phyloP scores from a whole-genome alignment of 1,139 yeast species.

The Meyerozyma elateridarum region DNA sequence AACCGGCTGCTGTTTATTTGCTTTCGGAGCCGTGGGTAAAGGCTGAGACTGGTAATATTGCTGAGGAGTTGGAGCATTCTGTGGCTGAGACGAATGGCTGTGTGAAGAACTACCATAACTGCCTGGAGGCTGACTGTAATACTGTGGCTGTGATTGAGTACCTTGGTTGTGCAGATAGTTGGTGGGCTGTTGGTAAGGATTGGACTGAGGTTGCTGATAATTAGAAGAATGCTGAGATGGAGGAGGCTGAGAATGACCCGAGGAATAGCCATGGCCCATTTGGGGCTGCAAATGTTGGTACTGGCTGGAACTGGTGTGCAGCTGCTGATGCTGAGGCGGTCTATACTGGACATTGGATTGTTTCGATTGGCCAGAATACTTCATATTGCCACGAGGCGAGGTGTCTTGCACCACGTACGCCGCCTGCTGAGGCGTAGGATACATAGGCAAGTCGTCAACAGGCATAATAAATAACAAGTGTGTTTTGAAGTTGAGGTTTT shows the following conservation, averaged over 20 bases:
- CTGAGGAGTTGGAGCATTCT: conserved; percentile 12
- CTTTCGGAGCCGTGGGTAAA: conserved; percentile 3
- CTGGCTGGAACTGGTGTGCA: conserved; percentile 12
- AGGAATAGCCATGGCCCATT: conserved; percentile 5
- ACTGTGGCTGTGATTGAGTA: conserved; percentile 12
- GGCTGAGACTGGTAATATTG: conserved; percentile 17
- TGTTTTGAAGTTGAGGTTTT: no score
- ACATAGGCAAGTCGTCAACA: conserved; percentile 41
- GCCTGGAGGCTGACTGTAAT: conserved; percentile 4
- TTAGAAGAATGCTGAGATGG: conserved; percentile 15
- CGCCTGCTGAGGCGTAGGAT: conserved; percentile 47
- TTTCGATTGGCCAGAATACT: conserved; percentile 12
- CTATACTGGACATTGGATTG: conserved; percentile 13
- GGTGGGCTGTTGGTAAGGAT: conserved; percentile 11
- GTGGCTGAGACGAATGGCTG: conserved; percentile 1
- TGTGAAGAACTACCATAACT: no score
- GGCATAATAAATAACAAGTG: conserved; percentile 19
- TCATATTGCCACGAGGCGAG: conserved; percentile 16
- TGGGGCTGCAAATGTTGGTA: conserved; percentile 11
- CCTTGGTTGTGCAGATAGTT: conserved; percentile 16
- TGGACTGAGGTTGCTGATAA: conserved; percentile 14
- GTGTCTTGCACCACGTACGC: conserved; percentile 26
- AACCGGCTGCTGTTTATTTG: conserved; percentile 2
- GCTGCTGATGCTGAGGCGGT: conserved; percentile 15
- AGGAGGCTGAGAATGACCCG: conserved; percentile 8